Conservation (phyloP, 257 asterid genomes). For the Lycium barbarum region DNA sequence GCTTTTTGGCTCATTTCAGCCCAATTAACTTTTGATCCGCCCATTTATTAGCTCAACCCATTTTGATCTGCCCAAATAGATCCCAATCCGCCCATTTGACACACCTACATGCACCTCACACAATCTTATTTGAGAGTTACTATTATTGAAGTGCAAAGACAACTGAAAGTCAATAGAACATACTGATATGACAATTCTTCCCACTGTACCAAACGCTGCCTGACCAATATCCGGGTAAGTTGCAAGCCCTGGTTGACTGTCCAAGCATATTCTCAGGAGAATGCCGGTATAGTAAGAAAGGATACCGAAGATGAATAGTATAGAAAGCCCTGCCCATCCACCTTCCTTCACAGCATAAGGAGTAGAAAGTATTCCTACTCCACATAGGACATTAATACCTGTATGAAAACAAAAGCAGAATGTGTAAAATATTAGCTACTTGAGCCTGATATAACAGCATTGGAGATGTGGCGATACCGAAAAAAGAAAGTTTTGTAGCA, state of each 20-base stretch:
- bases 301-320: conserved; percentile 67
- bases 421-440: not conserved
- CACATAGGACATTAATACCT: conserved; percentile 95
- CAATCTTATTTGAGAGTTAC: not conserved
- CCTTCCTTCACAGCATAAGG: conserved; percentile 96
- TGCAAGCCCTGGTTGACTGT: conserved; percentile 93
- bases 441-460: too few species aligned
- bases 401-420: conserved; percentile 26
- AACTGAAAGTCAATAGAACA: conserved; percentile 37
- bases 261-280: conserved; percentile 81
- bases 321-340: conserved; percentile 91
- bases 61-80: too few species aligned
- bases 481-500: too few species aligned
- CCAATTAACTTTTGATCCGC: too few species aligned
- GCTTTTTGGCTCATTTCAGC: too few species aligned
- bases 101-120: too few species aligned
- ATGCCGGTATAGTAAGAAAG: conserved; percentile 94
- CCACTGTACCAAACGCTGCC: conserved; percentile 88
- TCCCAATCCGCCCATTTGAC: too few species aligned
- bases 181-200: conserved; percentile 89
- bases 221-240: conserved; percentile 98
- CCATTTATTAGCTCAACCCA: too few species aligned
- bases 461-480: too few species aligned
- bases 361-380: conserved; percentile 97
- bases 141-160: not conserved